Conservation (phyloP, 768 basidiomycete species). For the Suillus luteus region DNA sequence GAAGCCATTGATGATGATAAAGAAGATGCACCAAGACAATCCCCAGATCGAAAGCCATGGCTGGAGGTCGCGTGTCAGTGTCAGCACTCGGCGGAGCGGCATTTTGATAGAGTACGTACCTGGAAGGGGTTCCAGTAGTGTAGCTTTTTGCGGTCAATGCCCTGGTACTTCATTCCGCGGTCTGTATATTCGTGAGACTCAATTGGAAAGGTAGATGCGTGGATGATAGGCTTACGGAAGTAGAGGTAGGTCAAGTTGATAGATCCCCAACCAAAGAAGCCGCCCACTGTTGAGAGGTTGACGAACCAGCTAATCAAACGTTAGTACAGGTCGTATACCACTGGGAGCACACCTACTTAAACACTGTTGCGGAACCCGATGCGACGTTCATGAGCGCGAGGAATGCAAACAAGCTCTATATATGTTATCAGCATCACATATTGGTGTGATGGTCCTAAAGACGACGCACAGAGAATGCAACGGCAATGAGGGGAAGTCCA, state of each 20-base stretch:
- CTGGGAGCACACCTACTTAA: conserved; percentile 20
- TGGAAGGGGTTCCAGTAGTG: conserved; percentile 62
- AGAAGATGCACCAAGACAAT: conserved; percentile 58
- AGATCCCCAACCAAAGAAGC: conserved; percentile 67
- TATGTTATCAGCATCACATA: conserved; percentile 3
- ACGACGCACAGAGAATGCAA: conserved; percentile 31
- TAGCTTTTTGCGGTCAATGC: conserved; percentile 60
- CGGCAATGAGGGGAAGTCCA: conserved; percentile 51
- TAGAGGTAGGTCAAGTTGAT: conserved; percentile 73
- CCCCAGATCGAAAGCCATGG: conserved; percentile 73
- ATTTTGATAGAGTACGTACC: conserved; percentile 7
- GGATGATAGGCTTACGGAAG: conserved; percentile 51
- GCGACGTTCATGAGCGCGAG: conserved; percentile 69
- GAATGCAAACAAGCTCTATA: conserved; percentile 42
- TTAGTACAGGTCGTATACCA: conserved; percentile 9
- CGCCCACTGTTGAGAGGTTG: conserved; percentile 64
- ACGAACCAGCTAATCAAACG: conserved; percentile 59
- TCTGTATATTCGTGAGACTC: conserved; percentile 36
- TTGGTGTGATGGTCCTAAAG: conserved; percentile 5
- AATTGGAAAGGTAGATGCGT: conserved; percentile 4
- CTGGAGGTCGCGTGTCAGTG: conserved; percentile 24
- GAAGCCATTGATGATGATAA: conserved; percentile 60
- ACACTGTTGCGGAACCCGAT: conserved; percentile 46
- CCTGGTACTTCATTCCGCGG: conserved; percentile 70
- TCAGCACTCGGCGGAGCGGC: not conserved